Evolutionary conservation across 768 basidiomycete species (phyloP).

Genomic region (Tulasnella sp.): DNA sequence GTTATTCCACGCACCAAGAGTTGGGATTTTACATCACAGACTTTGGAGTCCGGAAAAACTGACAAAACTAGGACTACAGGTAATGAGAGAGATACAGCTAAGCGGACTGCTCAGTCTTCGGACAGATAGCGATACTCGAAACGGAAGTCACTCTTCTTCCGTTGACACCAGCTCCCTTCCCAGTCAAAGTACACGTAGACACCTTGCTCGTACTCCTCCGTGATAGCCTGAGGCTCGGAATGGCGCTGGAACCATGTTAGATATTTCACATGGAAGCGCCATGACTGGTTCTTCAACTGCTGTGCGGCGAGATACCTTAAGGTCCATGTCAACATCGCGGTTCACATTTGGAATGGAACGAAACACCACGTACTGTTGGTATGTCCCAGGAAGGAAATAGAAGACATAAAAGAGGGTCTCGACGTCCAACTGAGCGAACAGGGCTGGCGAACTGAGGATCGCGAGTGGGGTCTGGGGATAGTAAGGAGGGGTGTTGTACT

Average conservation of each 20-base stretch:
- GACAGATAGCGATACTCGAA: conserved; percentile 95
- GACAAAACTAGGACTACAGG: neutral
- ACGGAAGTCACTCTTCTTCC: conserved; percentile 97
- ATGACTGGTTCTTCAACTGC: conserved; percentile 94
- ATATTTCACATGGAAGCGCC: conserved; percentile 99
- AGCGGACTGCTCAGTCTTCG: conserved; percentile 57
- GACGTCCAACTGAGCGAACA: conserved; percentile 89
- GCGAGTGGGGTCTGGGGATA: conserved; percentile 88
- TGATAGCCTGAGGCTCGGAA: conserved; percentile 96
- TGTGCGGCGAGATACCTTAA: conserved; percentile 88
- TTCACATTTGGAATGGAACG: neutral
- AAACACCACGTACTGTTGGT: conserved; percentile 76
- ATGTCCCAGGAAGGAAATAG: conserved; percentile 95
- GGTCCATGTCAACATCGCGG: conserved; percentile 4
- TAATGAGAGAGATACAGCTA: neutral
- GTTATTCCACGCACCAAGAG: neutral
- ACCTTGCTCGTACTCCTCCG: conserved; percentile 98
- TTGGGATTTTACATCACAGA: neutral
- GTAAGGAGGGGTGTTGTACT: conserved; percentile 84
- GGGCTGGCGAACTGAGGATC: conserved; percentile 70
- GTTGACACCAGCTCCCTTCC: conserved; percentile 98
- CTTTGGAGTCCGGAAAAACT: neutral
- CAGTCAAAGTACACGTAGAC: conserved; percentile 99
- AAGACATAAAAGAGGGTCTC: conserved; percentile 99
- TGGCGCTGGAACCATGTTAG: conserved; percentile 99